phyloP scores from a whole-genome alignment of 1,139 yeast genomes.

The Scheffersomyces quercinus region DNA sequence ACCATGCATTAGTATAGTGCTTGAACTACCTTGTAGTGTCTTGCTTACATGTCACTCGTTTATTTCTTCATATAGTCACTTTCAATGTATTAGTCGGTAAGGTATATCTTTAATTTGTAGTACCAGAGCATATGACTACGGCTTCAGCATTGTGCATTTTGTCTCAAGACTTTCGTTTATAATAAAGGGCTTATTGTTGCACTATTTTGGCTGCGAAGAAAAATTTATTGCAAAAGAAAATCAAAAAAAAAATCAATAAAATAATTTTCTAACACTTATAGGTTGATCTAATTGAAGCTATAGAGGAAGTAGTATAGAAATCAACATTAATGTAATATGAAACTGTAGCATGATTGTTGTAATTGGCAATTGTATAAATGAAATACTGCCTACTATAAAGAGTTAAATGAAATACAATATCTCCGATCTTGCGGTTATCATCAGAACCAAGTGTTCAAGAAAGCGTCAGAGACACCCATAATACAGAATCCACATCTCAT shows the following conservation, averaged over 20 bases:
- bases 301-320: slow-evolving; percentile 7
- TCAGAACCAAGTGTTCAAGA: slow-evolving; percentile 17
- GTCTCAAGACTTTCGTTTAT: too few species aligned
- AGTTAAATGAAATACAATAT: slow-evolving; percentile 14
- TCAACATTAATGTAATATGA: background rate
- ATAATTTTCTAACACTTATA: slow-evolving; percentile 2
- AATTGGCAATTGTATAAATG: slow-evolving; percentile 18
- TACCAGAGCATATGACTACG: too few species aligned
- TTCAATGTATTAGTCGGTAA: too few species aligned
- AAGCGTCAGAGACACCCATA: slow-evolving; percentile 19
- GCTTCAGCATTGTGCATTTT: too few species aligned
- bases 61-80: too few species aligned
- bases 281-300: too few species aligned
- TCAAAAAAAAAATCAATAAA: background rate
- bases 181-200: too few species aligned
- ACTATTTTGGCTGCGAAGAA: background rate
- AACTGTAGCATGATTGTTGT: slow-evolving; percentile 8
- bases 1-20: too few species aligned
- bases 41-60: too few species aligned
- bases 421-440: slow-evolving; percentile 20
- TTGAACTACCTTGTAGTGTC: too few species aligned
- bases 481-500: slow-evolving; percentile 22
- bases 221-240: slow-evolving; percentile 1
- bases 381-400: slow-evolving; percentile 13
- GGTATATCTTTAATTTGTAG: too few species aligned